Conservation (phyloP, 768 basidiomycete genomes). For the Termitomyces bulborhizus region DNA sequence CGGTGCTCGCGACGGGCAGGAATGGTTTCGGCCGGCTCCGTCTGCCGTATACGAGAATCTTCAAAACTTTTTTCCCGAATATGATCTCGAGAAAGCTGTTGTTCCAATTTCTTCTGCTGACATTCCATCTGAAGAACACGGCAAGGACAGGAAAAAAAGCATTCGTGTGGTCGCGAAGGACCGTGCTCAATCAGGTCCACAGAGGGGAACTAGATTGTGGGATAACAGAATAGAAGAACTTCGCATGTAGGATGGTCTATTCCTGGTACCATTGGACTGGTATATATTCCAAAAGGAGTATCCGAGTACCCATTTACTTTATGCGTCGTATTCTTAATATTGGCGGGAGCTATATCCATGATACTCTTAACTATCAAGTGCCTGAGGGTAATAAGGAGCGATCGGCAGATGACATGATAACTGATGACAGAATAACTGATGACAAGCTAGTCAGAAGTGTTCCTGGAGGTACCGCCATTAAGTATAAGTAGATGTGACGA, state of each 20-base stretch:
- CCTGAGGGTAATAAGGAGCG: neutral
- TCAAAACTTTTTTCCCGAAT: slow-evolving; percentile 81
- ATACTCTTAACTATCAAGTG: neutral
- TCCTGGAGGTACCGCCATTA: slow-evolving; percentile 14
- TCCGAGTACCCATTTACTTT: neutral
- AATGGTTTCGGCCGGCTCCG: slow-evolving; percentile 57
- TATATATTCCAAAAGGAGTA: neutral
- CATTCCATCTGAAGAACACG: slow-evolving; percentile 17
- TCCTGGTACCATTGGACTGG: neutral
- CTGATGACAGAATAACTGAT: too few relatives aligned
- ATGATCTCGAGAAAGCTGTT: slow-evolving; percentile 83
- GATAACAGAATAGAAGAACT: slow-evolving; percentile 37
- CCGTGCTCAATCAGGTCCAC: slow-evolving; percentile 37
- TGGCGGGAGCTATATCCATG: neutral
- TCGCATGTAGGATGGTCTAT: slow-evolving; percentile 14
- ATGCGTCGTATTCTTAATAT: neutral
- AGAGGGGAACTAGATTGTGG: slow-evolving; percentile 36
- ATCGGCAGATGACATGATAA: neutral
- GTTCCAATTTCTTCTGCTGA: slow-evolving; percentile 51
- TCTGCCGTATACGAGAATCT: slow-evolving; percentile 78
- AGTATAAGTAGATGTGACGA: neutral
- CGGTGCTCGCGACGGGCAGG: slow-evolving; percentile 22
- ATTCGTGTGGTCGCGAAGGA: slow-evolving; percentile 82
- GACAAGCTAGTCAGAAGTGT: slow-evolving; percentile 17
- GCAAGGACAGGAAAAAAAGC: slow-evolving; percentile 42